These are phyloP conservation scores for Dactylonectria macrodidyma DNA, from an alignment of 2,329 filamentous ascomycete species.

Conservation along the genomic window DNA sequence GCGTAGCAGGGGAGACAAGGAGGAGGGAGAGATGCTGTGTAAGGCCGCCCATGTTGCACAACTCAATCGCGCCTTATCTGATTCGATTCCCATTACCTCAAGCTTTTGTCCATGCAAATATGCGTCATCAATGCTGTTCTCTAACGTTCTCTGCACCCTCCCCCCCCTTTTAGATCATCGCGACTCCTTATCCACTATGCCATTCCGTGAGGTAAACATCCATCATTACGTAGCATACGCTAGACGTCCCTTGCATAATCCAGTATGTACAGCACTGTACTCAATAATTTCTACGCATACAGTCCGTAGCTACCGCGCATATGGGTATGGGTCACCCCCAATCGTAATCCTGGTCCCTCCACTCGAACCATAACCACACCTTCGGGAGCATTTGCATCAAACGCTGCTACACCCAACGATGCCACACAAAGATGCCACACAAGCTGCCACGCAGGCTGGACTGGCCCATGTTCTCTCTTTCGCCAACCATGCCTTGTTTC, in stretches of 20 bases:
- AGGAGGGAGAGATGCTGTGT: neutral
- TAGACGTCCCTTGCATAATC: neutral
- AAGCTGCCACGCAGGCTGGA: no score
- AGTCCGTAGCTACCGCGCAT: neutral
- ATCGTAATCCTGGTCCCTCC: neutral
- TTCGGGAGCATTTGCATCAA: constrained; percentile 4
- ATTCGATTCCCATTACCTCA: constrained; percentile 23
- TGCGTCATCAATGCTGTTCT: constrained; percentile 1
- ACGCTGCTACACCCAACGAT: neutral
- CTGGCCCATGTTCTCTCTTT: neutral
- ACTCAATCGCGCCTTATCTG: constrained; percentile 17
- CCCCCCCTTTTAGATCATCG: neutral
- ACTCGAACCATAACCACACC: constrained; percentile 2
- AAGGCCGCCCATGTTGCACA: constrained; percentile 13
- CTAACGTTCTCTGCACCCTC: neutral
- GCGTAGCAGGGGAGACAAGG: constrained; percentile 5
- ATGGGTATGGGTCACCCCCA: constrained; percentile 1
- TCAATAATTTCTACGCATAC: neutral
- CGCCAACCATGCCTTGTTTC: neutral
- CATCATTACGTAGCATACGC: neutral
- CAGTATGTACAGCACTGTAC: neutral
- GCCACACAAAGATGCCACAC: neutral
- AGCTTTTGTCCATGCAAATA: neutral
- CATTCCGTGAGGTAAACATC: neutral
- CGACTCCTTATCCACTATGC: neutral